Percentiles rank a stretch among this genome's conserved stretches.
Evolutionary conservation across 1,284 basidiomycete species (phyloP).

Genomic region (Kwoniella shivajii): DNA sequence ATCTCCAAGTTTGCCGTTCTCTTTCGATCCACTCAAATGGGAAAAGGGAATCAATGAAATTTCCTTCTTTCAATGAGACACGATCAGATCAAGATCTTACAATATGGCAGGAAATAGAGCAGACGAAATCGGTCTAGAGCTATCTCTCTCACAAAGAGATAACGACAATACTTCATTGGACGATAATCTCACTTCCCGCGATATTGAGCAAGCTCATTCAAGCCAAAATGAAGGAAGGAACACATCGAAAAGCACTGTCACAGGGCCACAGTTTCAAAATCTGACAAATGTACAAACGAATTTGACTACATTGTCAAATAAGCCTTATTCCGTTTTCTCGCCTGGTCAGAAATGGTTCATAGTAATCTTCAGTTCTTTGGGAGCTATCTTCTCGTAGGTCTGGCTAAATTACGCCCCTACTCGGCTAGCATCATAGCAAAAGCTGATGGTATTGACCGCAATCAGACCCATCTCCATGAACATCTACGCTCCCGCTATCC

Average conservation of each 20-base stretch:
- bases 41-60: too few relatives aligned
- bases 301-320: slow-evolving; percentile 8
- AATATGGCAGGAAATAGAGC: not conserved
- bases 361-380: slow-evolving; percentile 36
- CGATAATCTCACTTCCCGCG: not conserved
- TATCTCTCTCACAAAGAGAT: not conserved
- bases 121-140: not conserved
- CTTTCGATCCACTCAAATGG: too few relatives aligned
- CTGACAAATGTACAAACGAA: slow-evolving; percentile 16
- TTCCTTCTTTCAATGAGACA: too few relatives aligned
- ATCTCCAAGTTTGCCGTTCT: too few relatives aligned
- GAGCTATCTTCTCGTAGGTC: slow-evolving; percentile 40
- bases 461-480: slow-evolving; percentile 44
- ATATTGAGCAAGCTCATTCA: not conserved
- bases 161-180: not conserved
- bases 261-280: slow-evolving; percentile 4
- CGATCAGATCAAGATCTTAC: too few relatives aligned
- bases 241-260: not conserved
- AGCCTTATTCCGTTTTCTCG: slow-evolving; percentile 37
- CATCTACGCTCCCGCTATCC: slow-evolving; percentile 48
- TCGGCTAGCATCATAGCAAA: not conserved
- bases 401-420: not conserved
- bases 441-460: not conserved
- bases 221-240: not conserved
- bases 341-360: slow-evolving; percentile 42